Base-by-base conservation (phyloP, 139 green algal species). In the Edaphochlamys debaryana region DNA sequence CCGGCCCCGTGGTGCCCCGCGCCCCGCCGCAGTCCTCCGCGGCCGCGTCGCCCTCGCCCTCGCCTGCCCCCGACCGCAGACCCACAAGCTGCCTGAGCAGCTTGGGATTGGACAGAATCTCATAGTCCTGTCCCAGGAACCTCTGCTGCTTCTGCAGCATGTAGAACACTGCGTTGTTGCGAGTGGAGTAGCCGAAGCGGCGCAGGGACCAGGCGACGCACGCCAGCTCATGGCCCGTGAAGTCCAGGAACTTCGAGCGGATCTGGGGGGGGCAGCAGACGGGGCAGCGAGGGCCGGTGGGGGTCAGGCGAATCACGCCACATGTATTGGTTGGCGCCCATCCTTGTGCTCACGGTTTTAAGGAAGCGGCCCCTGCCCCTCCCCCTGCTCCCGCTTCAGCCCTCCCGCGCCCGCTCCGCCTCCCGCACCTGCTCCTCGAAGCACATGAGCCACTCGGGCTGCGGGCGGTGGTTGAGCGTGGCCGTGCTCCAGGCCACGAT, bases 351-450 rank as follows among this genome's bases (percentile, higher is more conserved):
- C n/a, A n/a, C n/a, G n/a, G n/a, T n/a, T n/a, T n/a, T n/a, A n/a
- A n/a, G n/a, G n/a, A n/a, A n/a, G n/a, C n/a, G n/a, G n/a, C n/a
- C n/a, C n/a, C n/a, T n/a, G n/a, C 38, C 67, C 22, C 17, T 15
- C 67, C 17, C 32, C 37, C n/a, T 56, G 22, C 67, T 15, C 67
- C 32, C 67, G 7, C 20, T 48, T 30, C 45, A 45, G n/a, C 15
- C 2, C 69, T 22, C 30, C 37, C n/a, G 36, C 37, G 15, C 68
- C 11, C 38, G 40, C 40, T 27, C 37, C 37, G 22, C 32, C n/a
- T n/a, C n/a, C 11, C 67, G 25, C 29, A 90, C 86, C 87, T 91
- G 87, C 75, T 91, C 79, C 79, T 91, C 84, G 67, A 89, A 91
- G 79, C 74, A 78, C 67, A 91, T 45, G 30, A 91, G 75, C 87